phyloP scores from a whole-genome alignment of 2,329 filamentous ascomycete genomes.

The Neofusicoccum laricinum region DNA sequence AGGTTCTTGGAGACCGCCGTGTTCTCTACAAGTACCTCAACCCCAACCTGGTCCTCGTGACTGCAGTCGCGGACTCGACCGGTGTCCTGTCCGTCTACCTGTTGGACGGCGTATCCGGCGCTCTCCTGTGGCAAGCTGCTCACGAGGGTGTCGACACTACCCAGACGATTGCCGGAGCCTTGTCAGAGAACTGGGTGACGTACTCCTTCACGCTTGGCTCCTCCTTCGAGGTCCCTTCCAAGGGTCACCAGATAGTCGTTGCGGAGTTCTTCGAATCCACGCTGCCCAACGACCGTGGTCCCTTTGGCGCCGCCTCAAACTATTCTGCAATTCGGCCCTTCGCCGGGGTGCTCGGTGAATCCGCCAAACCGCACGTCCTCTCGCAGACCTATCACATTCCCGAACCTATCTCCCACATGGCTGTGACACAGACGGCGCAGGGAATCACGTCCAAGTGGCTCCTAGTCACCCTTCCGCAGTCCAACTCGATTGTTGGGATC shows the following conservation, averaged over 20 bases:
- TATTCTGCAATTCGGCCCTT: slow-evolving; percentile 71
- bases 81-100: slow-evolving; percentile 70
- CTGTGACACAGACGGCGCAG: slow-evolving; percentile 85
- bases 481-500: slow-evolving; percentile 74
- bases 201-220: slow-evolving; percentile 69
- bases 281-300: slow-evolving; percentile 77
- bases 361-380: slow-evolving; percentile 68
- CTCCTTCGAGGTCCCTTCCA: slow-evolving; percentile 54
- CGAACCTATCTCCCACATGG: slow-evolving; percentile 72
- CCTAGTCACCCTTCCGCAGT: slow-evolving; percentile 71
- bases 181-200: slow-evolving; percentile 94
- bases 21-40: slow-evolving; percentile 98
- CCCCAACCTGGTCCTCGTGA: slow-evolving; percentile 77
- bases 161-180: slow-evolving; percentile 70
- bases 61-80: slow-evolving; percentile 59
- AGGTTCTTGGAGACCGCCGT: slow-evolving; percentile 85
- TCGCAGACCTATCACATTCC: slow-evolving; percentile 79
- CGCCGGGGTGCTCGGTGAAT: slow-evolving; percentile 53
- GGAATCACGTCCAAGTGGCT: slow-evolving; percentile 84
- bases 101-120: slow-evolving; percentile 81
- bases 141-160: slow-evolving; percentile 71
- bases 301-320: slow-evolving; percentile 66
- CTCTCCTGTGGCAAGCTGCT: slow-evolving; percentile 67
- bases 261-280: slow-evolving; percentile 89
- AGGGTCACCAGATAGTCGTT: slow-evolving; percentile 82